Conservation (phyloP, 805 yeast genomes). For the Metschnikowia anglica region DNA sequence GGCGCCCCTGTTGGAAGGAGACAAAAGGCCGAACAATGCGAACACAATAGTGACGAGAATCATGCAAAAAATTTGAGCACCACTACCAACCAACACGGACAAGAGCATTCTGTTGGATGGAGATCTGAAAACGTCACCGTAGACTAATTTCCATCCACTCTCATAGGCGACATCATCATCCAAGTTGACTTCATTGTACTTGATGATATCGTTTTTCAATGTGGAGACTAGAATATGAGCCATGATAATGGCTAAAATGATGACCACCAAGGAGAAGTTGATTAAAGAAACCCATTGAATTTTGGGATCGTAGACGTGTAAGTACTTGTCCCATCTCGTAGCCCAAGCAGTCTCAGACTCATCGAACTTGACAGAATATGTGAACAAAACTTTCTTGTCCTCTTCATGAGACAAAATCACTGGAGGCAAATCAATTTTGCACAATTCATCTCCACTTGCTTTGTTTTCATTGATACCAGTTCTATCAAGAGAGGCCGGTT, state of each 20-base stretch:
- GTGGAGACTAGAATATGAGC: constrained; percentile 77
- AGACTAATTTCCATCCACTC: constrained; percentile 94
- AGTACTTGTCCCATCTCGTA: constrained; percentile 96
- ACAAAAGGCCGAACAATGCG: constrained; percentile 84
- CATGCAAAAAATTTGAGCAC: constrained; percentile 81
- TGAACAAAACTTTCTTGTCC: constrained; percentile 58
- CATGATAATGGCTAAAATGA: constrained; percentile 73
- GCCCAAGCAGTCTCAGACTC: constrained; percentile 86
- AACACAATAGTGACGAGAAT: constrained; percentile 66
- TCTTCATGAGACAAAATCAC: constrained; percentile 49
- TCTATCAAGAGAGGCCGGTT: constrained; percentile 59
- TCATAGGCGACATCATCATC: constrained; percentile 89
- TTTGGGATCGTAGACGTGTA: constrained; percentile 87
- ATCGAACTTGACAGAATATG: constrained; percentile 79
- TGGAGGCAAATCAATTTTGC: constrained; percentile 36
- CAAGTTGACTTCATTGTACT: constrained; percentile 85
- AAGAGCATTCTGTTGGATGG: constrained; percentile 70
- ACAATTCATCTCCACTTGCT: constrained; percentile 28
- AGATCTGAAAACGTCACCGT: constrained; percentile 91
- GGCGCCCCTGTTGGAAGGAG: constrained; percentile 95
- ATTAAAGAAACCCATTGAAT: constrained; percentile 94
- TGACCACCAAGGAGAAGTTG: constrained; percentile 79
- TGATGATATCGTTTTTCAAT: constrained; percentile 77
- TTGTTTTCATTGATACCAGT: constrained; percentile 21
- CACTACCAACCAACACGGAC: constrained; percentile 84